Percentiles rank a stretch among this genome's conserved stretches.
These are phyloP conservation scores for Endotrypanum monterogeii DNA, from an alignment of 208 protist species.

Conservation along the genomic window DNA sequence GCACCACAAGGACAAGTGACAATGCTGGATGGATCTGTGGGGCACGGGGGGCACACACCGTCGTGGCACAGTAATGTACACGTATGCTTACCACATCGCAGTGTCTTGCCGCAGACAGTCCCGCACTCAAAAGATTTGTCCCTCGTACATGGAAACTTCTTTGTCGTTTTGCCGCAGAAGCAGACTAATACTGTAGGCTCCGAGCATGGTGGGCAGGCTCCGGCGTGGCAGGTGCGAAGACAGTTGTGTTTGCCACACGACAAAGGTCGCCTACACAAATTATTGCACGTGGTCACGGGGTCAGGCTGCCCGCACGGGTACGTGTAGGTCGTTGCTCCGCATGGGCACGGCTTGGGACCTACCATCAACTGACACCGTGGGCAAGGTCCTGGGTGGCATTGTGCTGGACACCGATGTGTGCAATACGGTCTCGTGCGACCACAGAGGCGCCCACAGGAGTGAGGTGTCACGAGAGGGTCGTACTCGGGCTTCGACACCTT, in stretches of 20 bases:
- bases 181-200: slow-evolving; percentile 32
- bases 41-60: slow-evolving; percentile 62
- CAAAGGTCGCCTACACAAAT: slow-evolving; percentile 48
- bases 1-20: slow-evolving; percentile 65
- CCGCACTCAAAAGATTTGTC: slow-evolving; percentile 47
- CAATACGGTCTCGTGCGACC: slow-evolving; percentile 46
- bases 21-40: slow-evolving; percentile 49
- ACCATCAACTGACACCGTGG: slow-evolving; percentile 45
- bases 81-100: slow-evolving; percentile 55
- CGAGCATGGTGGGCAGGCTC: slow-evolving; percentile 44
- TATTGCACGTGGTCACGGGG: slow-evolving; percentile 55
- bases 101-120: slow-evolving; percentile 48
- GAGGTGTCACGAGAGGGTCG: slow-evolving; percentile 70
- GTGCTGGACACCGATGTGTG: slow-evolving; percentile 53
- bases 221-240: slow-evolving; percentile 48
- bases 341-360: slow-evolving; percentile 51
- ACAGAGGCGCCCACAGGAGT: slow-evolving; percentile 78
- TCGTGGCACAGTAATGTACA: slow-evolving; percentile 65
- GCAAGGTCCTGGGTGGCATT: slow-evolving; percentile 82
- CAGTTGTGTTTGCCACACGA: slow-evolving; percentile 62
- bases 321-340: slow-evolving; percentile 66
- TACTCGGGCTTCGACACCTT: slow-evolving; percentile 59
- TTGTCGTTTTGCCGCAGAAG: slow-evolving; percentile 38
- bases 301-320: slow-evolving; percentile 69
- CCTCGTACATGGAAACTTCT: slow-evolving; percentile 40